A percentile compares a stretch with the other conserved stretches of the same genome.
Evolutionary conservation across 2,329 filamentous ascomycete genomes (phyloP).

Genomic region (Penicillium sp.): DNA sequence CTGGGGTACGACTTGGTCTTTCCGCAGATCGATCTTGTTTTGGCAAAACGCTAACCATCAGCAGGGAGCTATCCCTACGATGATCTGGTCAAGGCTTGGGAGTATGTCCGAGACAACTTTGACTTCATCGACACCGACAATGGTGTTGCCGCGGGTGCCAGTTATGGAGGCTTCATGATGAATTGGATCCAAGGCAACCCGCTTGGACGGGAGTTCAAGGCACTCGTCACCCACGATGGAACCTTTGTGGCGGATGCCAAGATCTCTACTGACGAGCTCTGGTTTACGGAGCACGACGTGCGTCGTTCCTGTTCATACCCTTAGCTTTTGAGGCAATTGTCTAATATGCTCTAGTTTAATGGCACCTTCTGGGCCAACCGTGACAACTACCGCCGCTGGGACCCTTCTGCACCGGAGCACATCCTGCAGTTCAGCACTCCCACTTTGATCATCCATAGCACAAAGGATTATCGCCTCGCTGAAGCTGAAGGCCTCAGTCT

Average conservation of each 20-base stretch:
- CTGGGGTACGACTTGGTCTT: slow-evolving; percentile 62
- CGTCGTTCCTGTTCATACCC: slow-evolving; percentile 3
- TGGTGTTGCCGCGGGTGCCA: slow-evolving; percentile 45
- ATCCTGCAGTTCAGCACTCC: slow-evolving; percentile 75
- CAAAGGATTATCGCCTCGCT: slow-evolving; percentile 81
- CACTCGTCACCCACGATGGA: slow-evolving; percentile 85
- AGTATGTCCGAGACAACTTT: slow-evolving; percentile 59
- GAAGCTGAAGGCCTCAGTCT: slow-evolving; percentile 76
- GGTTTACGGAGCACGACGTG: slow-evolving; percentile 53
- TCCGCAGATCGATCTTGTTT: not conserved
- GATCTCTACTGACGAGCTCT: slow-evolving; percentile 54
- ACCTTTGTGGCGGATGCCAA: slow-evolving; percentile 66
- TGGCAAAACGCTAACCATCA: not conserved
- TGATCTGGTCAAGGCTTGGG: slow-evolving; percentile 76
- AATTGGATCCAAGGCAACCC: slow-evolving; percentile 90
- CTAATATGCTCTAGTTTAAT: slow-evolving; percentile 40
- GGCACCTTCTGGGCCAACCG: slow-evolving; percentile 57
- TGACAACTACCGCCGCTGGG: slow-evolving; percentile 67
- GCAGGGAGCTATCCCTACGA: slow-evolving; percentile 63
- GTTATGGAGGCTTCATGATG: slow-evolving; percentile 50
- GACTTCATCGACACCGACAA: slow-evolving; percentile 41
- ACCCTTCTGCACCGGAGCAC: slow-evolving; percentile 59
- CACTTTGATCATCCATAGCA: slow-evolving; percentile 80
- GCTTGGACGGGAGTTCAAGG: slow-evolving; percentile 81
- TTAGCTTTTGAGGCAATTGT: not conserved